These are phyloP conservation scores for Irpex sp. DNA, from an alignment of 1,284 basidiomycete species.

Conservation along the genomic window DNA sequence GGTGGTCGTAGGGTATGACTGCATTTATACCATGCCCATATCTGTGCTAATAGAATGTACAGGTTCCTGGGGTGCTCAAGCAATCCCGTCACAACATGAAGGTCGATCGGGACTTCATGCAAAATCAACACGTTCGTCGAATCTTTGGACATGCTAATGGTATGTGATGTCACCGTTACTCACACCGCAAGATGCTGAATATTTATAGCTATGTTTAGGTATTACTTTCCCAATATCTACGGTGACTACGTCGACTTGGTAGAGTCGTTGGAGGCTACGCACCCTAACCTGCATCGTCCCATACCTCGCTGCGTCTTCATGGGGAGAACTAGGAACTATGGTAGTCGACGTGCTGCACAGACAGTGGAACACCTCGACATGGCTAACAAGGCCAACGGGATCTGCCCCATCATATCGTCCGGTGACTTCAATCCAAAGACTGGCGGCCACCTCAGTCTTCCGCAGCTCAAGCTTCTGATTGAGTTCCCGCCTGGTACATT, in stretches of 20 bases:
- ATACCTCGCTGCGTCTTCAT: no score
- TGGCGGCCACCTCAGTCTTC: slow-evolving; percentile 36
- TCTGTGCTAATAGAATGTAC: background rate
- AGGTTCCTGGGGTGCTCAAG: background rate
- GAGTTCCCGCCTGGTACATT: slow-evolving; percentile 31
- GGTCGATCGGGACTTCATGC: background rate
- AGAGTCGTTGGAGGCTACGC: no score
- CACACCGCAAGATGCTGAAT: background rate
- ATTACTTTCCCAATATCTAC: slow-evolving; percentile 6
- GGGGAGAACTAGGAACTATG: slow-evolving; percentile 19
- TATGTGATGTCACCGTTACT: background rate
- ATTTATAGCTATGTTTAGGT: background rate
- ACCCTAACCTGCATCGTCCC: no score
- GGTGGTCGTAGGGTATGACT: background rate
- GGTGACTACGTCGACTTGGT: background rate
- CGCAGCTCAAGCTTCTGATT: slow-evolving; percentile 29
- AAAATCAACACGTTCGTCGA: no score
- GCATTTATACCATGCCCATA: no score
- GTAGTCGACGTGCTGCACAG: background rate
- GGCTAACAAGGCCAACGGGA: slow-evolving; percentile 25
- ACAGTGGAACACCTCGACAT: slow-evolving; percentile 23
- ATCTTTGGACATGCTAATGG: background rate
- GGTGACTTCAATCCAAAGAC: slow-evolving; percentile 28
- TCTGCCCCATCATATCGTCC: slow-evolving; percentile 31
- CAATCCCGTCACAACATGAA: background rate